Percentiles rank a stretch among this genome's conserved stretches.
Conservation (phyloP, 768 basidiomycete genomes). For the Pholiota molesta region DNA sequence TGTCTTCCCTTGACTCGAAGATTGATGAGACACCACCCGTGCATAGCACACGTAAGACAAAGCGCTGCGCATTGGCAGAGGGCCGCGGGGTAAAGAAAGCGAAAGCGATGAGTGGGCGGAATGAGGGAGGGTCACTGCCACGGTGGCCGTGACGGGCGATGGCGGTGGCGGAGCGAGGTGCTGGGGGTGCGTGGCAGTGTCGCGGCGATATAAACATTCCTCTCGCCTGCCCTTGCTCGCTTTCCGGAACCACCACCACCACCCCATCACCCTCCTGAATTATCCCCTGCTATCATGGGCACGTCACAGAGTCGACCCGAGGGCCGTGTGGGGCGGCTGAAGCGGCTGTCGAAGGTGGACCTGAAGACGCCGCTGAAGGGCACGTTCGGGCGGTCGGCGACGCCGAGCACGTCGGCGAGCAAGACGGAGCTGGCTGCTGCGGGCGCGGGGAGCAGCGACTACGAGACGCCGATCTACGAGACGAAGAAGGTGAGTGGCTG, state of each 20-base stretch:
- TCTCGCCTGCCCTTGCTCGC: neutral
- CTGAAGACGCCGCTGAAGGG: slow-evolving; percentile 22
- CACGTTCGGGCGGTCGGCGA: slow-evolving; percentile 14
- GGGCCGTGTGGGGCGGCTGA: slow-evolving; percentile 19
- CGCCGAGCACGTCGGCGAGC: no score
- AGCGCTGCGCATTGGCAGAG: no score
- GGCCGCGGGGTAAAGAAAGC: neutral
- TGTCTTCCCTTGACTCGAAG: no score
- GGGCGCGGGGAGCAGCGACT: slow-evolving; percentile 5
- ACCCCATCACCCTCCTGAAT: neutral
- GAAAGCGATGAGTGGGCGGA: no score
- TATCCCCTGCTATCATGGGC: neutral
- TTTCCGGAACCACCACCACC: slow-evolving; percentile 15
- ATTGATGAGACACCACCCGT: no score
- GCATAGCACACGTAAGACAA: no score
- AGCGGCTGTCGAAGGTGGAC: slow-evolving; percentile 26
- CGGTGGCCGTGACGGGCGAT: neutral
- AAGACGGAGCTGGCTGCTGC: no score
- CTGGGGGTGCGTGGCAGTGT: neutral
- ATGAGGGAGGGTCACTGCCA: neutral
- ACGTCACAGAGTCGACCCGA: neutral
- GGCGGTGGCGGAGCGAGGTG: neutral
- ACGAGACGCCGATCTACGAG: neutral
- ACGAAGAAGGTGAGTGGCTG: slow-evolving; percentile 23
- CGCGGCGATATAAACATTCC: neutral